Conservation (phyloP, 169 alveolate genomes). For the Cryptosporidium andersoni region DNA sequence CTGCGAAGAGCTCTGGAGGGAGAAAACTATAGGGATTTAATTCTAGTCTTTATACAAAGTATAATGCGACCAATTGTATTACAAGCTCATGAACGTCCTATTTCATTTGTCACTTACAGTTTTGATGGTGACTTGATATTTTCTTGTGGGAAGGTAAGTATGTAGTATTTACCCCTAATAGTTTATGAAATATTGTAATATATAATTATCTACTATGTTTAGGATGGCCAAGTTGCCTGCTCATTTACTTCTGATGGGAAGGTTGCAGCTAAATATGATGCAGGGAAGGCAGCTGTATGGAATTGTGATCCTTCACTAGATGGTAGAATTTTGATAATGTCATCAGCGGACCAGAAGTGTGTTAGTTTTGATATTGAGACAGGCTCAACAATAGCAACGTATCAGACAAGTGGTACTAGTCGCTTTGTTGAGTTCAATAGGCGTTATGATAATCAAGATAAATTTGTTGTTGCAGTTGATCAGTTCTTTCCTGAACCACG, state of each 20-base stretch:
- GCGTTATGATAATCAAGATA: slow-evolving; percentile 83
- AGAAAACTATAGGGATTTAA: too few relatives aligned
- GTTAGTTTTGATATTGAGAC: slow-evolving; percentile 82
- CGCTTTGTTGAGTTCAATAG: slow-evolving; percentile 88
- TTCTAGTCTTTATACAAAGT: too few relatives aligned
- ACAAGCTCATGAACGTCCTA: slow-evolving; percentile 89
- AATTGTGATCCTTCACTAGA: slow-evolving; percentile 85
- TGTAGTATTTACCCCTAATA: background rate
- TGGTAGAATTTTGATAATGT: slow-evolving; percentile 81
- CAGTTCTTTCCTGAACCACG: slow-evolving; percentile 78
- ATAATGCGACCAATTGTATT: slow-evolving; percentile 84
- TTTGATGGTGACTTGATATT: slow-evolving; percentile 88
- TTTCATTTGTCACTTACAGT: slow-evolving; percentile 87
- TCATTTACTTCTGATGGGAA: slow-evolving; percentile 68
- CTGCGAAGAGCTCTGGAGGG: too few relatives aligned
- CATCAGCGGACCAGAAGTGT: slow-evolving; percentile 87
- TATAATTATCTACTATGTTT: slow-evolving; percentile 2
- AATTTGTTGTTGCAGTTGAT: slow-evolving; percentile 84
- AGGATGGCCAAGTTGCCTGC: slow-evolving; percentile 79
- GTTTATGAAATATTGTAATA: background rate
- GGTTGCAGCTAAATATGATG: slow-evolving; percentile 83
- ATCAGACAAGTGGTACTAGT: slow-evolving; percentile 46
- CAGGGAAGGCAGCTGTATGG: slow-evolving; percentile 89
- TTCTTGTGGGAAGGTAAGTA: slow-evolving; percentile 88
- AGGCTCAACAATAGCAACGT: slow-evolving; percentile 76